These are phyloP conservation scores for Nicotiana tomentosiformis DNA, from an alignment of 257 asterid species.

Conservation along the genomic window DNA sequence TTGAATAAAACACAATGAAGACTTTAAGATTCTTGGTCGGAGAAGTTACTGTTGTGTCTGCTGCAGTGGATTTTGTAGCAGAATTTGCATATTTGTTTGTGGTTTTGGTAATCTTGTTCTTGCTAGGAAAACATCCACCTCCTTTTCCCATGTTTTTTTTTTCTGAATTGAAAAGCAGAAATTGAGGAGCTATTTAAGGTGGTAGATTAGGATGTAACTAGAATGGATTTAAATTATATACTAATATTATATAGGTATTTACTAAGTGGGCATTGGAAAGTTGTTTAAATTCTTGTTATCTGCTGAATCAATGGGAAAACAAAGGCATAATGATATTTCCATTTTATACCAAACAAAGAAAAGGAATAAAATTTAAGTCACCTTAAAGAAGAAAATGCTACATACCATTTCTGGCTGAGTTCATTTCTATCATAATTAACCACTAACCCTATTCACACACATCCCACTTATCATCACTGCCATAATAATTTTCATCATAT, in stretches of 20 bases:
- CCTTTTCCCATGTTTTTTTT: slow-evolving; percentile 71
- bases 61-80: background rate
- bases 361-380: background rate
- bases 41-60: background rate
- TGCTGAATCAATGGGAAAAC: background rate
- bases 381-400: background rate
- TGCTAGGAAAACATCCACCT: slow-evolving; percentile 93
- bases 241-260: background rate
- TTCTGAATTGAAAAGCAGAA: background rate
- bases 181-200: background rate
- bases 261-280: background rate
- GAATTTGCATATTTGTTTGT: slow-evolving; percentile 18
- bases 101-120: slow-evolving; percentile 36
- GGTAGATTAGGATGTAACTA: background rate
- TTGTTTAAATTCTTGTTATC: no score
- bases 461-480: background rate
- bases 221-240: background rate
- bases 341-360: background rate
- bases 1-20: slow-evolving; percentile 72
- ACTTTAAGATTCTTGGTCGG: slow-evolving; percentile 31
- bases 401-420: background rate
- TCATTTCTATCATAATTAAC: background rate
- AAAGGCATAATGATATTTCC: background rate
- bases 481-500: background rate
- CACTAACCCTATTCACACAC: background rate